phyloP scores from a whole-genome alignment of 2,329 filamentous ascomycete genomes.

The Ceratocystis ficicola region DNA sequence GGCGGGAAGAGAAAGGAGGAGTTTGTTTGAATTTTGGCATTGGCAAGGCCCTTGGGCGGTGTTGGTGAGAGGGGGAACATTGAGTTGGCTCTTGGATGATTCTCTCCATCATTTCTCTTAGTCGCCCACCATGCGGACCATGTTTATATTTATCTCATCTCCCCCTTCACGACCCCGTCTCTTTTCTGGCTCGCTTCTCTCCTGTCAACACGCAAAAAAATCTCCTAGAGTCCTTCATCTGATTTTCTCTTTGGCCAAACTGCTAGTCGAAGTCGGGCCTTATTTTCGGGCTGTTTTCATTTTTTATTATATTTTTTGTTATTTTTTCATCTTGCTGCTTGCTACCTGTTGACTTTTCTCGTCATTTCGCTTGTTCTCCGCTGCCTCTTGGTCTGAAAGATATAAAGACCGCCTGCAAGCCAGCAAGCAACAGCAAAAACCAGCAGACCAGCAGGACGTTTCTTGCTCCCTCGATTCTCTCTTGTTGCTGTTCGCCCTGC shows the following conservation, averaged over 20 bases:
- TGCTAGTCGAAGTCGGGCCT: conserved; percentile 20
- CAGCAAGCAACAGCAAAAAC: too few species aligned
- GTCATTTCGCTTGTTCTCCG: not conserved
- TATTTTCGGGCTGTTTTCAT: conserved; percentile 17
- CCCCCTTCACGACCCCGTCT: not conserved
- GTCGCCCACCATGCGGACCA: not conserved
- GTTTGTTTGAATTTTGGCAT: not conserved
- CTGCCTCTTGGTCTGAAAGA: too few species aligned
- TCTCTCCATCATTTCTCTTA: not conserved
- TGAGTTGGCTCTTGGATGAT: not conserved
- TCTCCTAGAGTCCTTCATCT: conserved; percentile 18
- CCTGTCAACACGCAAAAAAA: conserved; percentile 10
- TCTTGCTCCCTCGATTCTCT: not conserved
- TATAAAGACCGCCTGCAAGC: too few species aligned
- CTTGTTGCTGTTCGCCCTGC: not conserved
- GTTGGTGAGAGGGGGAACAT: too few species aligned
- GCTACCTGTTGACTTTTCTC: not conserved
- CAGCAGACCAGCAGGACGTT: too few species aligned
- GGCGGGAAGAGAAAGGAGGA: not conserved
- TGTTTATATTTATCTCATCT: not conserved
- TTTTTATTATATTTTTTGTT: conserved; percentile 9
- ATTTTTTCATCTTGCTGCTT: not conserved
- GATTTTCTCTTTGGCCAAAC: conserved; percentile 24
- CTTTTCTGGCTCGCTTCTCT: conserved; percentile 12
- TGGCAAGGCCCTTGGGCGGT: not conserved